Percentiles rank a stretch among this genome's conserved stretches.
Evolutionary conservation across 2,329 filamentous ascomycete species (phyloP).

Genomic region (Colletotrichum abscissum): DNA sequence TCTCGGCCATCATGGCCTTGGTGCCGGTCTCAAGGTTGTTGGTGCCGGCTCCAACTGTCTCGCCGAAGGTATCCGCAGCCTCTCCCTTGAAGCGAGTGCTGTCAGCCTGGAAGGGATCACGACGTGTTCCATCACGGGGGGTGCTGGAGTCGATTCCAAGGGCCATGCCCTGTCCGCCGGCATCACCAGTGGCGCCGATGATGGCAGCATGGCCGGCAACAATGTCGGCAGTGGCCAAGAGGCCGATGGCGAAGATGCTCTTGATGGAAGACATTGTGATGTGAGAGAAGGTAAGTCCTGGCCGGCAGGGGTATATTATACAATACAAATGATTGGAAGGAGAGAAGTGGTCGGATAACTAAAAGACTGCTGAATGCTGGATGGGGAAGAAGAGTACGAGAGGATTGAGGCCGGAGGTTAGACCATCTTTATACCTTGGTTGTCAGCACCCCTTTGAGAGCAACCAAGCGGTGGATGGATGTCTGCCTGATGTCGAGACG

Average conservation of each 20-base stretch:
- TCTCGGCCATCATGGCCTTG: constrained; percentile 66
- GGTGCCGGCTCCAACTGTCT: constrained; percentile 67
- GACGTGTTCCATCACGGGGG: constrained; percentile 70
- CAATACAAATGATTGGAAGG: constrained; percentile 31
- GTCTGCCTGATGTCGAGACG: constrained; percentile 28
- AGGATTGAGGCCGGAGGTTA: neutral
- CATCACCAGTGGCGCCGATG: constrained; percentile 66
- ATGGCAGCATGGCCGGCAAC: constrained; percentile 72
- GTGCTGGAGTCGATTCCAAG: constrained; percentile 64
- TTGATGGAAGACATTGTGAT: constrained; percentile 46
- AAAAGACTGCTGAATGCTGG: constrained; percentile 23
- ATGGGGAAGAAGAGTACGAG: neutral
- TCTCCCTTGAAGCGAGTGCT: constrained; percentile 70
- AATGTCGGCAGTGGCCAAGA: constrained; percentile 65
- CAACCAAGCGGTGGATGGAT: neutral
- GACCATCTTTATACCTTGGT: constrained; percentile 23
- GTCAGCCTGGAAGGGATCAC: constrained; percentile 73
- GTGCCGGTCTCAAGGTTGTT: constrained; percentile 70
- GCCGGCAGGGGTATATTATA: constrained; percentile 34
- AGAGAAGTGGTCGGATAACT: constrained; percentile 18
- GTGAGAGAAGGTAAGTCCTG: constrained; percentile 32
- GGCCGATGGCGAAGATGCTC: constrained; percentile 52
- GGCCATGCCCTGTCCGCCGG: constrained; percentile 65
- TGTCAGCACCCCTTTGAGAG: neutral
- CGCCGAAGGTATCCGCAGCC: constrained; percentile 63